Evolutionary conservation across 768 basidiomycete genomes (phyloP), one percentile per base, ranked within the genome.

Genomic region (Udeniomyces megalosporus): DNA sequence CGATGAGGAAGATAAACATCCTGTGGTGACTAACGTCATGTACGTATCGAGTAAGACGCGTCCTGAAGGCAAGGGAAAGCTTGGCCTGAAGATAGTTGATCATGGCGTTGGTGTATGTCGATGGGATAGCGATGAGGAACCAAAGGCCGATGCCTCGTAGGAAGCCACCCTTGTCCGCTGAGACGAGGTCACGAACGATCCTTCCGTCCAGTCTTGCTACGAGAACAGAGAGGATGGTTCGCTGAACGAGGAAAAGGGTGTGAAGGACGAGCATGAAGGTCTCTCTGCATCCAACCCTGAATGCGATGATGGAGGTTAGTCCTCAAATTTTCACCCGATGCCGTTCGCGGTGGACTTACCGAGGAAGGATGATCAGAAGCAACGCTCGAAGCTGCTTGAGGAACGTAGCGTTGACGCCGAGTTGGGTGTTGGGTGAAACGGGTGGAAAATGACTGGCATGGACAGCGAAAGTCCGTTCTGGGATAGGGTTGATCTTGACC

Each of bases 71-170:
- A 2, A 93, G 78, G 0, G 89, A 82, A 2, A 97, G 80, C 59
- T 86, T 87, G 3, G 85, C 81, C 74, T 96, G 91, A 1, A 96
- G 77, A 71, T 90, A 85, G 5, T 85, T 84, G 64, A 95, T 86
- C 88, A 96, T 90, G 1, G 88, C 84, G 70, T 97, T 97, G 0
- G 93, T 97, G 71, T 90, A 91, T 24, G 89, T 90, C 70, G 87
- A 89, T 0, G 93, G 93, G 28, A 97, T 78, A 1, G 91, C 89
- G 11, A 97, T 78, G 11, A 82, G 76, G 70, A 92, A 95, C 93
- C 93, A 97, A 59, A 88, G 76, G 0, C 77, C 84, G 0, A 97
- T 74, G 0, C 91, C 92, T 58, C 76, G 80, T 20, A 88, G 67
- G 71, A 96, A 96, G 0, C 88, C 90, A 55, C 78, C 78, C 0